Conservation (phyloP, 441 rosid genomes). For the Syzygium malaccense region DNA sequence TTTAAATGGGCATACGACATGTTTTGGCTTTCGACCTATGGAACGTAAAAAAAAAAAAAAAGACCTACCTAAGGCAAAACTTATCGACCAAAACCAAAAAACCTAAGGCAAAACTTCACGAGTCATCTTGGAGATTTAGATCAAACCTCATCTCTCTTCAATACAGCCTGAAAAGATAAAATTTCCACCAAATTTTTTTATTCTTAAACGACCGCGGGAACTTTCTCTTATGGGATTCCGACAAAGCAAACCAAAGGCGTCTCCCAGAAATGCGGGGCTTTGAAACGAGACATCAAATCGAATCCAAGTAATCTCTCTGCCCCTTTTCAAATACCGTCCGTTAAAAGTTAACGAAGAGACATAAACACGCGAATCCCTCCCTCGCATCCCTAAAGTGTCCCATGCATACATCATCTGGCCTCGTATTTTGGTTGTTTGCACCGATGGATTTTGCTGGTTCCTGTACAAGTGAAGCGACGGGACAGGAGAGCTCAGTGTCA, state of each 20-base stretch:
- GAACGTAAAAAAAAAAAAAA: neutral
- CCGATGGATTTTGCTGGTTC: constrained; percentile 4
- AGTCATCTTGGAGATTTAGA: neutral
- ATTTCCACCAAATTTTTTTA: neutral
- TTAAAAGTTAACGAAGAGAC: neutral
- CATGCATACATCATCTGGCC: constrained; percentile 1
- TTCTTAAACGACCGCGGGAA: neutral
- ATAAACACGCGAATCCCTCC: neutral
- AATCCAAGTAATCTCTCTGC: neutral
- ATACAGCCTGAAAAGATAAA: neutral
- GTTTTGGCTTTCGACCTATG: neutral
- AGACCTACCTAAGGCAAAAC: no score
- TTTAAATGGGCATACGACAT: neutral
- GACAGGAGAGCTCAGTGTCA: neutral
- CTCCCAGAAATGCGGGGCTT: neutral
- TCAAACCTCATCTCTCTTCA: neutral
- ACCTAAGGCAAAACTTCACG: neutral
- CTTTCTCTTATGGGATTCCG: neutral
- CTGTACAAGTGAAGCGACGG: constrained; percentile 7
- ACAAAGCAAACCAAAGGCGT: neutral
- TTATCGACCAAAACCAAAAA: no score
- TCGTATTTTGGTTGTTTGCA: neutral
- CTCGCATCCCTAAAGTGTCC: neutral
- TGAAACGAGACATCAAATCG: neutral
- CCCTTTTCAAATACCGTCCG: neutral